Percentiles rank a stretch among this genome's conserved stretches.
phyloP scores from a whole-genome alignment of 176 grass and related monocot genomes.

The Triticum urartu region DNA sequence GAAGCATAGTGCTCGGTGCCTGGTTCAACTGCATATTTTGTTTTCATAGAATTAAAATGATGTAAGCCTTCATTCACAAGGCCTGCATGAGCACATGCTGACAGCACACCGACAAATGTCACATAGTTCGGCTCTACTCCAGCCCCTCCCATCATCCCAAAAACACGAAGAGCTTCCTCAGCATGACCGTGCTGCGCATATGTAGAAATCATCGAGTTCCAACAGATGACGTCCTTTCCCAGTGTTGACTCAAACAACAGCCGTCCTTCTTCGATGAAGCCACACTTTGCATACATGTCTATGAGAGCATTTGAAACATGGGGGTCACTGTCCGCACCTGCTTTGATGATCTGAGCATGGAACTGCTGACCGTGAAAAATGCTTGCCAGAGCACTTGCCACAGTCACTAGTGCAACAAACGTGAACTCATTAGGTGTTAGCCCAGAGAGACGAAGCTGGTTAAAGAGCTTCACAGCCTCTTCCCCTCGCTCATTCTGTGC shows the following conservation, averaged over 20 bases:
- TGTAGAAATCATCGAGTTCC: conserved; percentile 87
- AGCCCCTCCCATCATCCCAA: conserved; percentile 57
- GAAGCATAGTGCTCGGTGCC: conserved; percentile 78
- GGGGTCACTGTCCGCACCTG: conserved; percentile 46
- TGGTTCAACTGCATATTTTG: conserved; percentile 54
- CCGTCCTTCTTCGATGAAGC: conserved; percentile 67
- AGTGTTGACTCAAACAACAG: conserved; percentile 57
- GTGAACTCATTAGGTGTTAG: conserved; percentile 62
- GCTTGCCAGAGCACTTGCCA: conserved; percentile 70
- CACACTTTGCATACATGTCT: conserved; percentile 92
- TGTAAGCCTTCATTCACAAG: conserved; percentile 57
- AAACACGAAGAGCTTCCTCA: conserved; percentile 62
- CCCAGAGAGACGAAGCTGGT: conserved; percentile 38
- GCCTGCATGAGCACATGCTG: conserved; percentile 79
- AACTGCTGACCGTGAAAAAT: conserved; percentile 70
- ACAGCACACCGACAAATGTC: conserved; percentile 69
- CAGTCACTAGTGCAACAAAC: conserved; percentile 71
- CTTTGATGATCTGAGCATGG: conserved; percentile 66
- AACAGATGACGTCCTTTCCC: conserved; percentile 62
- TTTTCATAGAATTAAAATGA: conserved; percentile 66
- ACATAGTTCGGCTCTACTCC: conserved; percentile 68
- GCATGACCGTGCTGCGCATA: conserved; percentile 66
- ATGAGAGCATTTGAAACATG: conserved; percentile 79
- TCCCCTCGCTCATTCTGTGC: conserved; percentile 63
- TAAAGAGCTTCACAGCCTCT: conserved; percentile 73